phyloP scores from a whole-genome alignment of 2,329 filamentous ascomycete genomes.

The Aureobasidium zeae region DNA sequence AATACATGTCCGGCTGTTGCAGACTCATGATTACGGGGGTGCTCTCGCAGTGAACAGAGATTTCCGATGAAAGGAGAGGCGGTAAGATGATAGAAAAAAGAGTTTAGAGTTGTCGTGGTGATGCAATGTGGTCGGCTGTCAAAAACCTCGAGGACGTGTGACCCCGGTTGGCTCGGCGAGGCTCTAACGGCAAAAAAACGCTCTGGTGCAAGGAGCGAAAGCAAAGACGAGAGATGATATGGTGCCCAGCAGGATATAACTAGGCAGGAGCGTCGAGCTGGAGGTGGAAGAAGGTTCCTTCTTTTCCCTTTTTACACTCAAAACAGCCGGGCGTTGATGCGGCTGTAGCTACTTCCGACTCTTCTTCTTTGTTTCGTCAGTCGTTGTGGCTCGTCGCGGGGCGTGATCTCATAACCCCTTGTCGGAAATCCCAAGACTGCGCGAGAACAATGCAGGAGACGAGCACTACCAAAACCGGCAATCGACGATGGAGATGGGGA shows the following conservation, averaged over 20 bases:
- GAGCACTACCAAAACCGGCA: slow-evolving; percentile 1
- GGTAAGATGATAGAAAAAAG: slow-evolving; percentile 4
- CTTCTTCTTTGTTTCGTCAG: slow-evolving; percentile 13
- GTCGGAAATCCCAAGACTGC: not conserved
- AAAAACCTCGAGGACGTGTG: slow-evolving; percentile 10
- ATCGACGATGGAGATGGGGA: slow-evolving; percentile 4
- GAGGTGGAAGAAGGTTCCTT: no score
- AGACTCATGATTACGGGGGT: slow-evolving; percentile 17
- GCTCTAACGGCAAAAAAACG: slow-evolving; percentile 7
- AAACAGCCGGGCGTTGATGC: slow-evolving; percentile 2
- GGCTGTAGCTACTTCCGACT: slow-evolving; percentile 5
- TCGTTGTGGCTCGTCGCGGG: slow-evolving; percentile 12
- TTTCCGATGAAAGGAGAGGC: not conserved
- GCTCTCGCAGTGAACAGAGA: not conserved
- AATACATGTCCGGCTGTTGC: slow-evolving; percentile 55
- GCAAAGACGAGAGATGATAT: not conserved
- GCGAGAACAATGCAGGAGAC: slow-evolving; percentile 7
- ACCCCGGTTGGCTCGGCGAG: slow-evolving; percentile 11
- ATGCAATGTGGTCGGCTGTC: slow-evolving; percentile 4
- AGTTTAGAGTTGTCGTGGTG: slow-evolving; percentile 14
- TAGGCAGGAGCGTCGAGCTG: slow-evolving; percentile 3
- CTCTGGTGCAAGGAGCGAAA: no score
- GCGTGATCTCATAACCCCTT: slow-evolving; percentile 15
- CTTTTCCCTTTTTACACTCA: not conserved
- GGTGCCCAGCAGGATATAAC: no score